A percentile compares a stretch with the other conserved stretches of the same genome.
Evolutionary conservation across 129 eudicot species (phyloP).

Genomic region (Saussurea involucrata): DNA sequence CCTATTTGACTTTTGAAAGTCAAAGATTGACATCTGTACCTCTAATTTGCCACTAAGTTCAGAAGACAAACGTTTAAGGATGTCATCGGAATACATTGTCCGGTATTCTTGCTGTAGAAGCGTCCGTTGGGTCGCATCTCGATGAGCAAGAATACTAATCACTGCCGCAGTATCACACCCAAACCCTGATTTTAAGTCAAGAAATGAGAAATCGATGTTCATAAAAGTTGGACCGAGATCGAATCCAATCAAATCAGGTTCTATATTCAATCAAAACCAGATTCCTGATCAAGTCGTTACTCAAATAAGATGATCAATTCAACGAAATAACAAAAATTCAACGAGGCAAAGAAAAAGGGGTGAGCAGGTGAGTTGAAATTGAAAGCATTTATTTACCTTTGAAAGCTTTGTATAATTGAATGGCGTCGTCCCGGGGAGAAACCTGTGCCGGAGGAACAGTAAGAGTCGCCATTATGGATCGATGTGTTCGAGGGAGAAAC

Average conservation of each 20-base stretch:
- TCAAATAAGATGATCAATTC: neutral
- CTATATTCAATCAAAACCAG: neutral
- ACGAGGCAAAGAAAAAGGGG: neutral
- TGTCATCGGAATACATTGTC: conserved; percentile 41
- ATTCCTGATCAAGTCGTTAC: conserved; percentile 12
- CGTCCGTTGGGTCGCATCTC: conserved; percentile 44
- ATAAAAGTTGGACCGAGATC: neutral
- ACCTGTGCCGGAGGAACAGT: conserved; percentile 32
- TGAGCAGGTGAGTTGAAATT: neutral
- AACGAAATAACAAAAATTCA: neutral
- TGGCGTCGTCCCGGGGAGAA: conserved; percentile 47
- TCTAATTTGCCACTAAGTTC: conserved; percentile 52
- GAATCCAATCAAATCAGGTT: neutral
- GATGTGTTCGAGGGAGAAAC: neutral
- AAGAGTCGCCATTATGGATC: conserved; percentile 33
- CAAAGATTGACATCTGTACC: conserved; percentile 25
- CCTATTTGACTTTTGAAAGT: neutral
- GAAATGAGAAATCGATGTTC: neutral
- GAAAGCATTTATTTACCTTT: conserved; percentile 30
- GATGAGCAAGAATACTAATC: conserved; percentile 44
- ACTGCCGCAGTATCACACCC: conserved; percentile 48
- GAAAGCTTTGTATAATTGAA: conserved; percentile 44
- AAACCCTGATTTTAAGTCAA: conserved; percentile 32
- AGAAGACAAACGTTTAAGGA: conserved; percentile 43
- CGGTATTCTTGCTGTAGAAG: conserved; percentile 42